Conservation (phyloP, 495 filamentous ascomycete species). For the Rhizodiscina lignyota region DNA sequence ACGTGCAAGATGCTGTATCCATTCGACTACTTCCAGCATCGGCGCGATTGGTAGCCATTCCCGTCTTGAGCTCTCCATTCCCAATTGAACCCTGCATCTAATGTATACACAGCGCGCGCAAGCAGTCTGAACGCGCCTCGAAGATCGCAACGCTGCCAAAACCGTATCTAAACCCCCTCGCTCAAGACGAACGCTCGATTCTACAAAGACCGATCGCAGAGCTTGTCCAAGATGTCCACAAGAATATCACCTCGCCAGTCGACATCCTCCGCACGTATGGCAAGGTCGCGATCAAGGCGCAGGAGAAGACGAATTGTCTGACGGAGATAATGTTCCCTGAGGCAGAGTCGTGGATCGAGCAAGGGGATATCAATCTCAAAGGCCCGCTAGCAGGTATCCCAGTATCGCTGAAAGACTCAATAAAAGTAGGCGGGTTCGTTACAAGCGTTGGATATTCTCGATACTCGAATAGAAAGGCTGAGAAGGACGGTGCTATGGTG, state of each 20-base stretch:
- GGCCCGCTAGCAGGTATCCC: conserved; percentile 86
- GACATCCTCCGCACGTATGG: conserved; percentile 80
- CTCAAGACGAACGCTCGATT: conserved; percentile 40
- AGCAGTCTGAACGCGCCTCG: conserved; percentile 55
- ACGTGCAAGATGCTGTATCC: conserved; percentile 40
- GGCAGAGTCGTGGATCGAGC: conserved; percentile 58
- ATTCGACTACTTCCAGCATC: conserved; percentile 42
- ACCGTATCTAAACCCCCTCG: conserved; percentile 48
- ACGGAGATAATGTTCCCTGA: conserved; percentile 76
- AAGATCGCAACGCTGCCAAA: conserved; percentile 50
- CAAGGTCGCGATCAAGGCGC: conserved; percentile 72
- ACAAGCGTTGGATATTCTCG: conserved; percentile 66
- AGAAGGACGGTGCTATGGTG: conserved; percentile 57
- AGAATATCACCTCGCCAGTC: conserved; percentile 41
- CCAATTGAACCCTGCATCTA: neutral
- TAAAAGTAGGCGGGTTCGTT: conserved; percentile 77
- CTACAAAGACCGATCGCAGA: conserved; percentile 59
- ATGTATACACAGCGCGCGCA: conserved; percentile 42
- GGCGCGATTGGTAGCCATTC: conserved; percentile 36
- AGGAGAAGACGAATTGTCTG: conserved; percentile 75
- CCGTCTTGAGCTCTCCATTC: neutral
- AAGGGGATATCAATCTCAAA: conserved; percentile 51
- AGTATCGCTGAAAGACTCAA: conserved; percentile 74
- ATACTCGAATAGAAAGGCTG: conserved; percentile 46
- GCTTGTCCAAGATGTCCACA: conserved; percentile 64